Evolutionary conservation across 495 filamentous ascomycete species (phyloP).

Genomic region (Annulohypoxylon nitens): DNA sequence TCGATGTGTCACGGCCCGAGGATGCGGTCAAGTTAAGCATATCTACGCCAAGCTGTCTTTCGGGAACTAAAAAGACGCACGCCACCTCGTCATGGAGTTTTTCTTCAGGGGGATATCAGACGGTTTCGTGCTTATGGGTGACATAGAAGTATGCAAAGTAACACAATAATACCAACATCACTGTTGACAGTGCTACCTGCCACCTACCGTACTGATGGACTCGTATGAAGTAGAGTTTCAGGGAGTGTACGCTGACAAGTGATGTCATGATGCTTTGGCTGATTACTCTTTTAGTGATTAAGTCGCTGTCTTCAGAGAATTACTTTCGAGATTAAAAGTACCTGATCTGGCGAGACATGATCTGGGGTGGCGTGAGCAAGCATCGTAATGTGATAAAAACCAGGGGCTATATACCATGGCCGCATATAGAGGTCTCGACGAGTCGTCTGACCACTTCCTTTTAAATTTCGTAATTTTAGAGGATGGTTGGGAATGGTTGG

Average conservation of each 20-base stretch:
- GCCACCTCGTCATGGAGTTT: slow-evolving; percentile 13
- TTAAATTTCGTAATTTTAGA: background rate
- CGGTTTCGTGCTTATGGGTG: slow-evolving; percentile 12
- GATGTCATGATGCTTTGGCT: slow-evolving; percentile 37
- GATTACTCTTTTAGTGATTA: background rate
- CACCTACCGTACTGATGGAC: background rate
- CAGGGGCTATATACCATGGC: slow-evolving; percentile 16
- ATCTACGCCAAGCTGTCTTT: background rate
- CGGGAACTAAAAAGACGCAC: background rate
- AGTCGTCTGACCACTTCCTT: slow-evolving; percentile 16
- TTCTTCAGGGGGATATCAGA: background rate
- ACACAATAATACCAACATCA: background rate
- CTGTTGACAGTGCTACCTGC: slow-evolving; percentile 22
- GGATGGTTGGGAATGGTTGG: background rate
- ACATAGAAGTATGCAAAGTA: slow-evolving; percentile 13
- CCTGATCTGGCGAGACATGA: background rate
- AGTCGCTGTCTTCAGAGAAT: background rate
- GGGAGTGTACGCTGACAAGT: slow-evolving; percentile 9
- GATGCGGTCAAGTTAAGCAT: background rate
- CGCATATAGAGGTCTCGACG: slow-evolving; percentile 8
- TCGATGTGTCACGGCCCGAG: background rate
- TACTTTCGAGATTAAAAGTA: slow-evolving; percentile 3
- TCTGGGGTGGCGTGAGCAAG: background rate
- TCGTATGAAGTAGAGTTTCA: background rate
- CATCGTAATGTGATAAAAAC: slow-evolving; percentile 7